Evolutionary conservation across 2,329 filamentous ascomycete genomes (phyloP), one percentile per base, ranked within the genome.

Genomic region (Ascochyta lentis): DNA sequence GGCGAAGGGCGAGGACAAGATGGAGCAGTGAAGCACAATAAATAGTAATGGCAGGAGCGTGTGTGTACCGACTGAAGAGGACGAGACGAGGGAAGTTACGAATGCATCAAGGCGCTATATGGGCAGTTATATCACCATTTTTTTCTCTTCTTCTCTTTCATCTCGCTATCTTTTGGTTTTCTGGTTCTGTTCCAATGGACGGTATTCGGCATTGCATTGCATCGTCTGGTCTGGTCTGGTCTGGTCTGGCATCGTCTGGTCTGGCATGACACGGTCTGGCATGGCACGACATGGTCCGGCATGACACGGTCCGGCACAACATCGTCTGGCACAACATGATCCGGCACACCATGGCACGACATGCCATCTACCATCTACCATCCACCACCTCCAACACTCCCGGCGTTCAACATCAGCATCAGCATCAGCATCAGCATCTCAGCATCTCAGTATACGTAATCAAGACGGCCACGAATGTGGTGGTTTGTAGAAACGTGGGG

Each of bases 1-100:
- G 6, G 59, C 56, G 33, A 59, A 60, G 15, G 54, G 62, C 24
- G 61, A 62, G 19, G 68, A 68, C 19, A 67, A 58, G 49, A 65
- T 65, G 58, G 62, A 64, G 45, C 6, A 26, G 24, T 26, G 65
- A 65, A 19, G 19, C 19, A 19, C 2, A 19, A 19, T 19, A 19
- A 19, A 19, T 19, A 19, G 43, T 69, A 66, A 66, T 65, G 60
- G 60, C 43, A 63, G 59, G 45, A 29, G 33, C 10, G 27, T 9
- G 27, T 9, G 9, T 29, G 9, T 29, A 9, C 8, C 6, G 27
- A 9, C 8, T 29, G 4, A 8, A 9, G 26, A 27, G 26, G 26
- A 27, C 6, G 26, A 27, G 26, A 10, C 8, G 13, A n/a, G n/a
- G n/a, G 15, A 35, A 34, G 16, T 59, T 34, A 64, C 37, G 59